Evolutionary conservation across 495 filamentous ascomycete genomes (phyloP).

Genomic region (Massariosphaeria phaeospora): DNA sequence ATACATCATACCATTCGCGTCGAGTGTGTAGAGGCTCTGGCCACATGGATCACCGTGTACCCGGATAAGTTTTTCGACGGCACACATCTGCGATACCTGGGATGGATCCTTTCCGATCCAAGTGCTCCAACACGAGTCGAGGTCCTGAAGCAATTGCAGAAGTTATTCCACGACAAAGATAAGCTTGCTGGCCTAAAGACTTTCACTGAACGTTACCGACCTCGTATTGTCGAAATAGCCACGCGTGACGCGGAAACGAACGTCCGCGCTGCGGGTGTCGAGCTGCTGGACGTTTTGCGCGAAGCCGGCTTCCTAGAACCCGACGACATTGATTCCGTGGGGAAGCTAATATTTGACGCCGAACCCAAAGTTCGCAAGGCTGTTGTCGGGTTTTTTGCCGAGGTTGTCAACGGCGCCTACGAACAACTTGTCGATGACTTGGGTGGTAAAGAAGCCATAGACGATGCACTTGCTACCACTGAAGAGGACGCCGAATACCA

Average conservation of each 20-base stretch:
- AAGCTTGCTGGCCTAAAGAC: constrained; percentile 72
- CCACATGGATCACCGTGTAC: constrained; percentile 77
- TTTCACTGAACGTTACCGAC: constrained; percentile 84
- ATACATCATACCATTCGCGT: constrained; percentile 80
- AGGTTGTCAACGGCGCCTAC: constrained; percentile 75
- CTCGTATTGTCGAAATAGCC: constrained; percentile 90
- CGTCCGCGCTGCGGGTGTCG: constrained; percentile 72
- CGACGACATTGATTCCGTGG: constrained; percentile 79
- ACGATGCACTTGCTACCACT: constrained; percentile 57
- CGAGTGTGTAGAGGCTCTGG: constrained; percentile 78
- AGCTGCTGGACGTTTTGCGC: constrained; percentile 74
- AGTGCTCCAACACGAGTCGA: constrained; percentile 63
- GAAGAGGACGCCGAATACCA: constrained; percentile 64
- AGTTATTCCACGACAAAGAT: constrained; percentile 67
- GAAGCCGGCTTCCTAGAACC: constrained; percentile 84
- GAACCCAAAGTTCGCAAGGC: constrained; percentile 79
- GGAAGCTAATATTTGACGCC: constrained; percentile 78
- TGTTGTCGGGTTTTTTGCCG: constrained; percentile 82
- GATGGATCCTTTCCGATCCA: constrained; percentile 86
- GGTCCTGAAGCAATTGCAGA: constrained; percentile 72
- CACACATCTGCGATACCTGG: constrained; percentile 82
- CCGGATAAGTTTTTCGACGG: constrained; percentile 84
- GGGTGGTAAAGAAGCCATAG: constrained; percentile 69
- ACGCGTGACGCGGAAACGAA: constrained; percentile 69
- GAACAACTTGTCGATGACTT: constrained; percentile 78